phyloP scores from a whole-genome alignment of 495 filamentous ascomycete genomes.

The Astrothelium subdiscretum region DNA sequence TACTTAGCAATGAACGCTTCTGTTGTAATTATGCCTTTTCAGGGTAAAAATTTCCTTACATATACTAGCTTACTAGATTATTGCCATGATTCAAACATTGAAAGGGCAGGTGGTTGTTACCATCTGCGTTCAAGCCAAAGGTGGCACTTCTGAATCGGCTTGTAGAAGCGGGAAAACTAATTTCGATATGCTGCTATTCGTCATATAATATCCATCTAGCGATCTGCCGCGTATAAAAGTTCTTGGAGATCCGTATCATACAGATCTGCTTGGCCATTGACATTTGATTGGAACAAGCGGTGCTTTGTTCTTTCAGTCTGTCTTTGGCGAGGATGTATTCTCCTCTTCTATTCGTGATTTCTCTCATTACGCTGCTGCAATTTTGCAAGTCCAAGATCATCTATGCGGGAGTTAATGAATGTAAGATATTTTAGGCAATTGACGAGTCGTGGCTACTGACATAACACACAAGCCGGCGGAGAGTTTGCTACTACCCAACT shows the following conservation, averaged over 20 bases:
- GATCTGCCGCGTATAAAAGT: neutral
- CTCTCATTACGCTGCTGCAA: neutral
- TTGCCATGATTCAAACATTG: neutral
- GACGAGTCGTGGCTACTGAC: neutral
- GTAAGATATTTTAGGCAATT: neutral
- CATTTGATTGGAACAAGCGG: neutral
- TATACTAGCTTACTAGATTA: neutral
- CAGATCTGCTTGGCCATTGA: neutral
- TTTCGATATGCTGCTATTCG: neutral
- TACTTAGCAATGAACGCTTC: too few relatives aligned
- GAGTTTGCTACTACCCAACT: slow-evolving; percentile 14
- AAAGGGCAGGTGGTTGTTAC: neutral
- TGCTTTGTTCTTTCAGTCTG: neutral
- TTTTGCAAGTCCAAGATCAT: slow-evolving; percentile 6
- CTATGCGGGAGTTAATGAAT: slow-evolving; percentile 13
- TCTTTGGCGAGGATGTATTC: neutral
- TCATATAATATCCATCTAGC: neutral
- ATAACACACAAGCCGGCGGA: slow-evolving; percentile 3
- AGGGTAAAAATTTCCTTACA: neutral
- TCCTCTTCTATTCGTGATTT: neutral
- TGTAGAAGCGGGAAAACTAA: neutral
- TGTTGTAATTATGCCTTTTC: too few relatives aligned
- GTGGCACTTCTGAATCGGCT: neutral
- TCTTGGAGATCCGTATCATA: neutral
- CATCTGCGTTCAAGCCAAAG: neutral